These are phyloP conservation scores for Dipodascus albidus DNA, from an alignment of 805 yeast species.

Conservation along the genomic window DNA sequence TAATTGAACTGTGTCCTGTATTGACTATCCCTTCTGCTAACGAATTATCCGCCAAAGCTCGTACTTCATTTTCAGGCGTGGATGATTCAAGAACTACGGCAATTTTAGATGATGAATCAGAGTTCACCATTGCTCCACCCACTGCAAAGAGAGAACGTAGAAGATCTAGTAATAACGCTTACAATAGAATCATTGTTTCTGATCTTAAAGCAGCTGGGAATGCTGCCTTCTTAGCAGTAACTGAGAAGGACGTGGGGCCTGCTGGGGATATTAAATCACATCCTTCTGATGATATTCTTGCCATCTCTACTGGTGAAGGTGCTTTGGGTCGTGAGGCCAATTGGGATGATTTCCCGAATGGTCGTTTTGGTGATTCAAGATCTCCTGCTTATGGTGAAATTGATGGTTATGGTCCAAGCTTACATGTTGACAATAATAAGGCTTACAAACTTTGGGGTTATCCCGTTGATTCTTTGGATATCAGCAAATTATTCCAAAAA, in stretches of 20 bases:
- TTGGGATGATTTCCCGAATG: constrained; percentile 97
- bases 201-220: constrained; percentile 16
- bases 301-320: constrained; percentile 78
- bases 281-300: constrained; percentile 36
- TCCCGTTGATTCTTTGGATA: constrained; percentile 49
- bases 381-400: constrained; percentile 98
- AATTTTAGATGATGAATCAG: constrained; percentile 21
- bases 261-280: constrained; percentile 4
- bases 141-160: constrained; percentile 9
- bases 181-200: constrained; percentile 32
- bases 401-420: constrained; percentile 91
- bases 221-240: constrained; percentile 13
- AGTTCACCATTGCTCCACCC: constrained; percentile 18
- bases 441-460: constrained; percentile 74
- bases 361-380: constrained; percentile 88
- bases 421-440: constrained; percentile 58
- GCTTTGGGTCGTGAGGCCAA: constrained; percentile 79
- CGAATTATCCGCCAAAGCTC: constrained; percentile 18
- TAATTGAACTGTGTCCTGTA: constrained; percentile 51
- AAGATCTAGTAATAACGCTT: constrained; percentile 22
- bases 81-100: constrained; percentile 21
- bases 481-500: constrained; percentile 54
- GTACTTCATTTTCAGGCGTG: constrained; percentile 23
- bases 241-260: constrained; percentile 31
- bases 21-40: constrained; percentile 24